Evolutionary conservation across 257 asterid species (phyloP), one percentile per base, ranked within the genome.

Genomic region (Misopates orontium): DNA sequence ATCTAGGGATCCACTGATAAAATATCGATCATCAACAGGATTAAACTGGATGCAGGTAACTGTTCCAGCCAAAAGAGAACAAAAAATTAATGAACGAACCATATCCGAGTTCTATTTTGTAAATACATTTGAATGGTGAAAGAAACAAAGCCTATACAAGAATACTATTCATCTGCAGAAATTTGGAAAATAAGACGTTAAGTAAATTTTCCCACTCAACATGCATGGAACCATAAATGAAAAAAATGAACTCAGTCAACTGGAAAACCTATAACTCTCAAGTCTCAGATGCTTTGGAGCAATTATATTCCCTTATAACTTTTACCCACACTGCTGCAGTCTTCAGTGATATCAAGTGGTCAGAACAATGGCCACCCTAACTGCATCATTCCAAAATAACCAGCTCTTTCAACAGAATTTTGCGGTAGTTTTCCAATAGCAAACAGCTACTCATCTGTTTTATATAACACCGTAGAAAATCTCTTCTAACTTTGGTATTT

Each of bases 31-130:
- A 70, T 90, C 97, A 60, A 87, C 92, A 44, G 98, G 99, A 82
- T 94, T 94, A 64, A 94, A 94, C 84, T 90, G 96, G 87, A 94
- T 94, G 79, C 98, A 90, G 56, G 99, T 94, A 52, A 94, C 99
- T 94, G 93, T 63, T 31, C 56, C 78, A 79, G 64, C 55, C 67
- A 59, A 82, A 82, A 63, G 47, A 42, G 62, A 68, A 36, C 42
- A 36, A 58, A 61, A 68, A 74, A 78, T 82, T 73, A 81, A 60
- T 73, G 67, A 69, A 65, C 63, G 67, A 70, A 59, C 53, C 28
- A 39, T 52, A 47, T 60, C 56, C 59, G 31, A 48, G 11, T 36
- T 40, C 40, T 55, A 57, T 23, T 28, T 22, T 48, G 2, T 41
- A 16, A 45, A 49, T 18, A 47, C 45, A 32, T 11, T 66, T 36